These are phyloP conservation scores for Pleurotus tuber-regium DNA, from an alignment of 768 basidiomycete genomes.

Conservation along the genomic window DNA sequence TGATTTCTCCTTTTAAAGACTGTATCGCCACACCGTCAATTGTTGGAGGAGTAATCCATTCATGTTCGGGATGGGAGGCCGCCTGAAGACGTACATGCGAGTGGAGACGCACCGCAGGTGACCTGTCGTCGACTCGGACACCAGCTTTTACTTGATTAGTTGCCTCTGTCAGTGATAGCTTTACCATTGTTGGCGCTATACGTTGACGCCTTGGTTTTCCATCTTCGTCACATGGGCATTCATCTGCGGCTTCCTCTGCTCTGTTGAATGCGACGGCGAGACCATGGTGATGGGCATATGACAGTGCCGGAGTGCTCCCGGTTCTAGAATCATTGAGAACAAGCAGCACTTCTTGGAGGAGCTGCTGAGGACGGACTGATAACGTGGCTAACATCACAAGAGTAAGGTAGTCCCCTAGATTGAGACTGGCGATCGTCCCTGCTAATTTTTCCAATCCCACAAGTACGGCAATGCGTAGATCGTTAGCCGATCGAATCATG, in stretches of 20 bases:
- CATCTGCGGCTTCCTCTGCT: conserved; percentile 64
- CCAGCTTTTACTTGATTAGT: conserved; percentile 43
- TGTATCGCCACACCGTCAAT: conserved; percentile 62
- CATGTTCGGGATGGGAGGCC: conserved; percentile 51
- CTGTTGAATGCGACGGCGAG: conserved; percentile 60
- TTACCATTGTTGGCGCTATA: conserved; percentile 40
- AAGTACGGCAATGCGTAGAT: conserved; percentile 51
- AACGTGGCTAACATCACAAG: conserved; percentile 49
- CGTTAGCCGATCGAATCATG: conserved; percentile 54
- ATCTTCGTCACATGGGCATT: conserved; percentile 64
- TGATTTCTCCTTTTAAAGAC: conserved; percentile 50
- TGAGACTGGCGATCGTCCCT: conserved; percentile 37
- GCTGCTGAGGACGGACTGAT: conserved; percentile 47
- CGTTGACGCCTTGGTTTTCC: conserved; percentile 48
- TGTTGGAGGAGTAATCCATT: conserved; percentile 41
- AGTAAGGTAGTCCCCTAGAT: conserved; percentile 44
- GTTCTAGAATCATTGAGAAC: conserved; percentile 51
- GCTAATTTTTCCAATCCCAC: conserved; percentile 58
- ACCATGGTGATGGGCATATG: conserved; percentile 55
- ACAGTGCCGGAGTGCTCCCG: conserved; percentile 17
- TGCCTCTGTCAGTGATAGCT: conserved; percentile 31
- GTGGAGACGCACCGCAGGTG: conserved; percentile 49
- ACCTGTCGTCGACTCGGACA: conserved; percentile 51
- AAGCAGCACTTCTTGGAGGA: conserved; percentile 59
- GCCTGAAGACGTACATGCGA: conserved; percentile 65